These are phyloP conservation scores for Fraxinus nigra DNA, from an alignment of 305 asterid genomes.

Conservation along the genomic window DNA sequence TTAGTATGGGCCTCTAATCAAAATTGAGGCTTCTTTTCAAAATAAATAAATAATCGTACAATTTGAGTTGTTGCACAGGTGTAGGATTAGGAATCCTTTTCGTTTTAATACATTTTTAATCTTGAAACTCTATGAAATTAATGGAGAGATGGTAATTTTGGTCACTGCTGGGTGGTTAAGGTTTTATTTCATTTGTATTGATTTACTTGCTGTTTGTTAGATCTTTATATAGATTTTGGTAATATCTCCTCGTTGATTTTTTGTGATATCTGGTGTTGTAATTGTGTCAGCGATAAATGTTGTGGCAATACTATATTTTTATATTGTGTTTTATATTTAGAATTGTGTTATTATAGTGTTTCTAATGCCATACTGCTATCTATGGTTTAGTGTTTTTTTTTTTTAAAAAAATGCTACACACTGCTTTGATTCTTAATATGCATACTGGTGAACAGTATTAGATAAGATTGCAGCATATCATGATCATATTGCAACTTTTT, in stretches of 20 bases:
- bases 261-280: neutral
- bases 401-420: neutral
- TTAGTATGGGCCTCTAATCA: neutral
- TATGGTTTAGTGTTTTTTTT: neutral
- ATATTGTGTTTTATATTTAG: no score
- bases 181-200: neutral
- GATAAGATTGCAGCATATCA: neutral
- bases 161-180: neutral
- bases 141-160: neutral
- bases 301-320: neutral
- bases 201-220: neutral
- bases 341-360: neutral
- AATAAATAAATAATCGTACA: neutral
- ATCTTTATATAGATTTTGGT: neutral
- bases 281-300: no score
- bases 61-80: neutral
- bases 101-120: no score
- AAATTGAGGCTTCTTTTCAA: neutral
- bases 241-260: neutral
- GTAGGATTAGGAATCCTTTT: neutral
- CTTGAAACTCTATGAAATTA: neutral
- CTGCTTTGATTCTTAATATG: neutral
- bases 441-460: neutral
- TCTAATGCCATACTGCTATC: neutral
- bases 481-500: neutral